These are phyloP conservation scores for Daldinia loculata DNA, from an alignment of 495 filamentous ascomycete species.

Conservation along the genomic window DNA sequence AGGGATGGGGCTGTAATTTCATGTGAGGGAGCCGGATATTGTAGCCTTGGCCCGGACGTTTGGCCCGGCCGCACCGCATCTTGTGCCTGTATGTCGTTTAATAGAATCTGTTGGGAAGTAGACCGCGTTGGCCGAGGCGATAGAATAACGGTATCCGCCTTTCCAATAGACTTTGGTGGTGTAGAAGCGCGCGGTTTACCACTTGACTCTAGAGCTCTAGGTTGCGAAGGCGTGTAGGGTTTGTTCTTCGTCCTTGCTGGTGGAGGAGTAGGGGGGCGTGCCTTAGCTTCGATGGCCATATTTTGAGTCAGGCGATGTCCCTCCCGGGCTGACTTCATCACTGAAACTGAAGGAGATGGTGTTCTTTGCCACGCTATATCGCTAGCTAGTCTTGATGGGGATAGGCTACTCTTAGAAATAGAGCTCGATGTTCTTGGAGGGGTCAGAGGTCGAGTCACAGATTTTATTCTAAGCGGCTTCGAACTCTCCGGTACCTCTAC, in stretches of 20 bases:
- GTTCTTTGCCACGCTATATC: slow-evolving; percentile 24
- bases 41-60: slow-evolving; percentile 8
- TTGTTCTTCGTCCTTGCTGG: slow-evolving; percentile 34
- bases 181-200: slow-evolving; percentile 24
- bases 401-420: slow-evolving; percentile 28
- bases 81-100: slow-evolving; percentile 20
- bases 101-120: slow-evolving; percentile 31
- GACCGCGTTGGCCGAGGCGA: slow-evolving; percentile 31
- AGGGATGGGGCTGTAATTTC: neutral
- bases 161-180: slow-evolving; percentile 16
- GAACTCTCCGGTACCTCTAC: slow-evolving; percentile 9
- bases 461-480: slow-evolving; percentile 34
- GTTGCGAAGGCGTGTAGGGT: slow-evolving; percentile 4
- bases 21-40: neutral
- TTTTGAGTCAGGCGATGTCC: slow-evolving; percentile 13
- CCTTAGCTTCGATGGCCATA: slow-evolving; percentile 7
- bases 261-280: slow-evolving; percentile 36
- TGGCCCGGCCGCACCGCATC: slow-evolving; percentile 12
- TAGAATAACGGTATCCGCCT: slow-evolving; percentile 24
- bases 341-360: slow-evolving; percentile 21
- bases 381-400: slow-evolving; percentile 35
- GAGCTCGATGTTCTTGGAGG: slow-evolving; percentile 39
- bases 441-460: slow-evolving; percentile 32
- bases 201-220: slow-evolving; percentile 5
- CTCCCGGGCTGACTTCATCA: neutral